Conservation (phyloP, 768 basidiomycete genomes). For the Tephrocybe sp. region DNA sequence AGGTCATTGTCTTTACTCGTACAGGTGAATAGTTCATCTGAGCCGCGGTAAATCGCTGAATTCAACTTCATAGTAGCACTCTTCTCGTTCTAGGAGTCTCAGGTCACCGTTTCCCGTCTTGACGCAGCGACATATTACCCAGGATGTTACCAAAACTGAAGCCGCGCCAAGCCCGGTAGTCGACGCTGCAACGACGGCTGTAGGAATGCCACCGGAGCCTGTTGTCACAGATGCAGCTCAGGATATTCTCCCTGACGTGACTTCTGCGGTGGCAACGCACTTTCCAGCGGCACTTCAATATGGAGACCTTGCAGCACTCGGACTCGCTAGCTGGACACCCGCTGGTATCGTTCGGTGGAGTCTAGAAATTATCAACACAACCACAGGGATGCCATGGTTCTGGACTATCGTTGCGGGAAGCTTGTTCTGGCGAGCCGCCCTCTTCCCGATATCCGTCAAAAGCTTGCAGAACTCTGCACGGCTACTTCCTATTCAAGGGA, state of each 20-base stretch:
- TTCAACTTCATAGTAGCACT: constrained; percentile 13
- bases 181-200: constrained; percentile 2
- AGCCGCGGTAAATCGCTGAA: constrained; percentile 5
- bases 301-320: constrained; percentile 72
- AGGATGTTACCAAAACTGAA: constrained; percentile 17
- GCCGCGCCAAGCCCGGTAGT: constrained; percentile 5
- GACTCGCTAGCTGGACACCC: constrained; percentile 63
- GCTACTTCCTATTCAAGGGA: constrained; percentile 57
- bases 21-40: constrained; percentile 15
- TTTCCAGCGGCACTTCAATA: constrained; percentile 55
- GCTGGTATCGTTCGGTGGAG: constrained; percentile 62
- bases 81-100: constrained; percentile 10
- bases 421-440: constrained; percentile 55
- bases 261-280: constrained; percentile 25
- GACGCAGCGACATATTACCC: constrained; percentile 15
- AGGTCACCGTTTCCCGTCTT: constrained; percentile 8
- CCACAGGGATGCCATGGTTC: constrained; percentile 79
- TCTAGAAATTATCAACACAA: constrained; percentile 68
- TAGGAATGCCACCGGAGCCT: background rate
- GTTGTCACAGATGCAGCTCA: constrained; percentile 1
- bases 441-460: constrained; percentile 62
- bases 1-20: constrained; percentile 21
- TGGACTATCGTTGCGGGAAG: constrained; percentile 74
- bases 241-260: constrained; percentile 14
- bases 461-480: constrained; percentile 58